These are phyloP conservation scores for Emergomyces africanus DNA, from an alignment of 2,329 filamentous ascomycete genomes.

Conservation along the genomic window DNA sequence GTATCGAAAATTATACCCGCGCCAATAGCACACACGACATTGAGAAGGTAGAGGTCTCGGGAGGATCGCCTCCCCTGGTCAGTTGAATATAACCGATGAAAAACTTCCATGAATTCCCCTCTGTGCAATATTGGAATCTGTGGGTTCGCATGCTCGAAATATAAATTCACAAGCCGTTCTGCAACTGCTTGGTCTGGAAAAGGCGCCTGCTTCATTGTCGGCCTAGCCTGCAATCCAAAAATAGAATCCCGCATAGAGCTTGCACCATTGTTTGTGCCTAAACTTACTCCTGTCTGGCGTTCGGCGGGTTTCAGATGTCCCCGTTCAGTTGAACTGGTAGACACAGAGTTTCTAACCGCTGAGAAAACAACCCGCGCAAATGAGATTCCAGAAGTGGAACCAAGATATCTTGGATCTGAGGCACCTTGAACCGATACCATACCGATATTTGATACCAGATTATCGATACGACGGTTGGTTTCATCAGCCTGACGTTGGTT, in stretches of 20 bases:
- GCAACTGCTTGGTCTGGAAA: conserved; percentile 72
- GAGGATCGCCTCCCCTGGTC: conserved; percentile 56
- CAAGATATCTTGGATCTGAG: conserved; percentile 68
- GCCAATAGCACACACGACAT: conserved; percentile 95
- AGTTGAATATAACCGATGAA: conserved; percentile 65
- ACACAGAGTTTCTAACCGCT: conserved; percentile 67
- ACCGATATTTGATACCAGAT: conserved; percentile 55
- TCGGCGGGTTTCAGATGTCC: conserved; percentile 45
- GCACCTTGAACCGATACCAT: conserved; percentile 68
- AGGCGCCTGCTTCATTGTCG: conserved; percentile 69
- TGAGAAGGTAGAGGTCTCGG: conserved; percentile 81
- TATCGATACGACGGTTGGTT: conserved; percentile 41
- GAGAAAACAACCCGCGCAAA: conserved; percentile 92
- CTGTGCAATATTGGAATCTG: conserved; percentile 89
- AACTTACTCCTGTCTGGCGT: conserved; percentile 27
- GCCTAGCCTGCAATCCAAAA: conserved; percentile 88
- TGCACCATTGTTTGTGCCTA: conserved; percentile 34
- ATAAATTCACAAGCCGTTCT: conserved; percentile 60
- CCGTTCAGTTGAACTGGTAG: conserved; percentile 48
- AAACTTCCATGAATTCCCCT: conserved; percentile 77
- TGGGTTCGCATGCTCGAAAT: conserved; percentile 93
- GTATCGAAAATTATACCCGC: conserved; percentile 74
- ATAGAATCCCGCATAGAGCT: conserved; percentile 91
- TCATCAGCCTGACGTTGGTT: conserved; percentile 45
- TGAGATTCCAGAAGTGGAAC: conserved; percentile 79